Evolutionary conservation across 1,284 basidiomycete genomes (phyloP).

Genomic region (Pseudozyma sp.): DNA sequence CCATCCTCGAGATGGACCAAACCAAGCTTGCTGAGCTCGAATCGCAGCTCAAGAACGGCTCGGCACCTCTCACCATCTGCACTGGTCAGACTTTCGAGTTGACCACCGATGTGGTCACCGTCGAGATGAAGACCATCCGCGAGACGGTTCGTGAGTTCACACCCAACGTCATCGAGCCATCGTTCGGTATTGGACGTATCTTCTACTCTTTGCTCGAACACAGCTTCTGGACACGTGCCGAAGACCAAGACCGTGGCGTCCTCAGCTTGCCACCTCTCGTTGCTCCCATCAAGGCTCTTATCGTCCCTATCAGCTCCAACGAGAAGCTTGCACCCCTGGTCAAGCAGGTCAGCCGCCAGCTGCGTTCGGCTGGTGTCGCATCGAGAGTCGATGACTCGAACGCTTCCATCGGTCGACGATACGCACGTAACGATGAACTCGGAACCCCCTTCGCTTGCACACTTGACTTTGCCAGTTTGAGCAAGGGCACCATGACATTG

Average conservation of each 20-base stretch:
- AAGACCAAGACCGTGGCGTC: constrained; percentile 74
- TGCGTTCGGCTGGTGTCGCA: constrained; percentile 88
- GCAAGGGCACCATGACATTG: constrained; percentile 67
- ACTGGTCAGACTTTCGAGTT: constrained; percentile 78
- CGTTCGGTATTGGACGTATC: constrained; percentile 96
- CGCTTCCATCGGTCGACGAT: constrained; percentile 94
- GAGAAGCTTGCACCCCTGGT: constrained; percentile 87
- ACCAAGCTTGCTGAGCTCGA: constrained; percentile 78
- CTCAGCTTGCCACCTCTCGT: constrained; percentile 88
- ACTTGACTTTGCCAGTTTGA: constrained; percentile 93
- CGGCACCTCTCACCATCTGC: constrained; percentile 69
- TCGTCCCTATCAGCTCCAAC: constrained; percentile 92
- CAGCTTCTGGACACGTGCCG: constrained; percentile 93
- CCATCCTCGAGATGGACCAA: constrained; percentile 79
- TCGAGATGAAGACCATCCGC: constrained; percentile 88
- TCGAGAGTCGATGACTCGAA: constrained; percentile 95
- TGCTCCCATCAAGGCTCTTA: constrained; percentile 96
- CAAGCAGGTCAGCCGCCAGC: constrained; percentile 85
- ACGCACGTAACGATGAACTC: constrained; percentile 97
- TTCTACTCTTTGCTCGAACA: constrained; percentile 95
- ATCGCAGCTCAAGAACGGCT: constrained; percentile 78
- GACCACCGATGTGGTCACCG: constrained; percentile 80
- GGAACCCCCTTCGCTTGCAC: constrained; percentile 97
- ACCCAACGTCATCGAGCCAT: constrained; percentile 98
- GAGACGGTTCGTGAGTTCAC: constrained; percentile 93